Conservation (phyloP, 2,329 filamentous ascomycete genomes). For the Byssochlamys sp. region DNA sequence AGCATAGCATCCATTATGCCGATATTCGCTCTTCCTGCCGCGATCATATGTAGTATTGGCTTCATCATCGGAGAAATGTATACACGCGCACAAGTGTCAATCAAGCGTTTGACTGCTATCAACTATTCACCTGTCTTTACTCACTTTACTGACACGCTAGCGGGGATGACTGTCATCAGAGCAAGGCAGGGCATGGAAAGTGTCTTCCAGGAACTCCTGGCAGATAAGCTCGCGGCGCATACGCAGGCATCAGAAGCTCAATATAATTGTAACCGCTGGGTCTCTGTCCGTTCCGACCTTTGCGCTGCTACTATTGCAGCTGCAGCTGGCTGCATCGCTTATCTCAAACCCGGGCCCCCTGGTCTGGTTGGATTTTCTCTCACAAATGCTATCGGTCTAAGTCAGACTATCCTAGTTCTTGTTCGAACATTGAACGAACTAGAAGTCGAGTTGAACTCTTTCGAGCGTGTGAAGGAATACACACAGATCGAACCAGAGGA, state of each 20-base stretch:
- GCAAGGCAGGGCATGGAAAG: slow-evolving; percentile 41
- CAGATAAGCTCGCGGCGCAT: slow-evolving; percentile 41
- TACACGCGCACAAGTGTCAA: slow-evolving; percentile 40
- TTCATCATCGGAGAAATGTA: slow-evolving; percentile 43
- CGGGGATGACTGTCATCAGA: slow-evolving; percentile 45
- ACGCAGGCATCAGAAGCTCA: slow-evolving; percentile 41
- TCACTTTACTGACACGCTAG: slow-evolving; percentile 46
- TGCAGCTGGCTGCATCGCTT: slow-evolving; percentile 45
- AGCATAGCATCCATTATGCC: slow-evolving; percentile 46
- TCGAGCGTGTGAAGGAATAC: slow-evolving; percentile 17
- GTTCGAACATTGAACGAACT: slow-evolving; percentile 49
- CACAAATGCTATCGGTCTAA: slow-evolving; percentile 47
- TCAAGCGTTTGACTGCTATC: slow-evolving; percentile 40
- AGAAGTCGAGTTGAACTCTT: slow-evolving; percentile 46
- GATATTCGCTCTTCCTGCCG: slow-evolving; percentile 41
- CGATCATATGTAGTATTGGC: slow-evolving; percentile 39
- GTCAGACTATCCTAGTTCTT: slow-evolving; percentile 42
- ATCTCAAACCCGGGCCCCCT: slow-evolving; percentile 40
- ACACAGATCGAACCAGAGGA: slow-evolving; percentile 17
- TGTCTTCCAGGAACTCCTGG: slow-evolving; percentile 42
- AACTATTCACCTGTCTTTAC: slow-evolving; percentile 48
- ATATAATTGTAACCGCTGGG: slow-evolving; percentile 51
- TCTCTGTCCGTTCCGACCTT: slow-evolving; percentile 46
- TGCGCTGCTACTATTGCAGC: slow-evolving; percentile 46
- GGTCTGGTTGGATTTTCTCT: slow-evolving; percentile 50